Conservation (phyloP, 768 basidiomycete species). For the Saitozyma podzolica region DNA sequence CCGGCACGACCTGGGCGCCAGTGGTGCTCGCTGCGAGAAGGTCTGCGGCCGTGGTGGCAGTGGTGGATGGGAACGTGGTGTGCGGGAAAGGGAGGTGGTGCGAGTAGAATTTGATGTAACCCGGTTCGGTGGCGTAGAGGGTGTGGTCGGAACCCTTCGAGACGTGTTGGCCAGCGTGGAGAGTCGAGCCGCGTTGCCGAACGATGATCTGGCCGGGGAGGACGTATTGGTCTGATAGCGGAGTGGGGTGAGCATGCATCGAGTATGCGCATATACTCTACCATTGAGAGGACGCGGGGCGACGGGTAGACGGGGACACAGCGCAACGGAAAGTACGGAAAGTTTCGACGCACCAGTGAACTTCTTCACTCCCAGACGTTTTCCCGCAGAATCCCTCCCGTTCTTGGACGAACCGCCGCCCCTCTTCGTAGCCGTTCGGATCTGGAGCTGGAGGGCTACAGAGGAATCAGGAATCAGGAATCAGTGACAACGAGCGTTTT, state of each 20-base stretch:
- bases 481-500: background rate
- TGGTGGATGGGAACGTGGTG: conserved; percentile 6
- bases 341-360: conserved; percentile 72
- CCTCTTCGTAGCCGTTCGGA: conserved; percentile 93
- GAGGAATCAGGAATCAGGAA: conserved; percentile 1
- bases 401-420: conserved; percentile 94
- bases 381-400: conserved; percentile 87
- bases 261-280: background rate
- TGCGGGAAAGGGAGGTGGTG: conserved; percentile 27
- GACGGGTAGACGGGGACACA: background rate
- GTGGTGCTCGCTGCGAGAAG: conserved; percentile 59
- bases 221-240: conserved; percentile 76
- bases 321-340: conserved; percentile 1
- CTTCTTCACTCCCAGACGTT: conserved; percentile 91
- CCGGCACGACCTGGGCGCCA: conserved; percentile 59
- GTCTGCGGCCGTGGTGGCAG: conserved; percentile 5
- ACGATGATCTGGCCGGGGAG: conserved; percentile 95
- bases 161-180: conserved; percentile 93
- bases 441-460: conserved; percentile 53
- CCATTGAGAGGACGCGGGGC: conserved; percentile 3
- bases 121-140: conserved; percentile 82
- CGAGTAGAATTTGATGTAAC: conserved; percentile 87
- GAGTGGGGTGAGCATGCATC: background rate
- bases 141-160: conserved; percentile 93
- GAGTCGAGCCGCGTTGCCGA: conserved; percentile 85